phyloP scores from a whole-genome alignment of 169 alveolate genomes.

The Ichthyophthirius multifiliis region DNA sequence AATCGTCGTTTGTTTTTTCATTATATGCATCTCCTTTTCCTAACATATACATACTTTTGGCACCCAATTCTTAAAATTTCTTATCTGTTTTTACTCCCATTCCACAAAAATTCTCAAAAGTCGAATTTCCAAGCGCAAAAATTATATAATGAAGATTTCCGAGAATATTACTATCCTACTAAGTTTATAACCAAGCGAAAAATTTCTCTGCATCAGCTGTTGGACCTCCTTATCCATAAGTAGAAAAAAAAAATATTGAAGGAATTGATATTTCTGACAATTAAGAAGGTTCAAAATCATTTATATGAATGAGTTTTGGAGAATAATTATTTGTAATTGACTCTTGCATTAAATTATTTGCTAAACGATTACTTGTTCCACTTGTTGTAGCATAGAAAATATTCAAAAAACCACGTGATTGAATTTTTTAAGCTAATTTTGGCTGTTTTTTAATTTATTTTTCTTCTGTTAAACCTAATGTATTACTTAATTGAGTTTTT shows the following conservation, averaged over 20 bases:
- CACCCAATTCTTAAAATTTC: slow-evolving; percentile 20
- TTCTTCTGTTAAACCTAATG: no score
- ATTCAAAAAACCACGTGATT: slow-evolving; percentile 12
- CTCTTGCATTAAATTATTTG: slow-evolving; percentile 17
- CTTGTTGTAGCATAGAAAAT: slow-evolving; percentile 34
- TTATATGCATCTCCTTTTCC: slow-evolving; percentile 20
- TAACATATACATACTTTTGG: slow-evolving; percentile 12
- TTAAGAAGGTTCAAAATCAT: slow-evolving; percentile 20
- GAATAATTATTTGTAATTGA: slow-evolving; percentile 1
- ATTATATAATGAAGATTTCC: background rate
- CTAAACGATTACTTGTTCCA: slow-evolving; percentile 26
- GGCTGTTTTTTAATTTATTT: no score
- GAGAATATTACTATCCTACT: background rate
- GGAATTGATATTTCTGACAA: background rate
- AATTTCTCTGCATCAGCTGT: slow-evolving; percentile 30
- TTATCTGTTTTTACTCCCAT: slow-evolving; percentile 24
- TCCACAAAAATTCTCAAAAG: slow-evolving; percentile 34
- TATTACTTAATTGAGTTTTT: no score
- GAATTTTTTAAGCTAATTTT: no score
- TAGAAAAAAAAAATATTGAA: slow-evolving; percentile 19
- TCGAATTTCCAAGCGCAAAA: slow-evolving; percentile 32
- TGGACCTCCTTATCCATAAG: slow-evolving; percentile 38
- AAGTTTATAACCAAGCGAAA: slow-evolving; percentile 7
- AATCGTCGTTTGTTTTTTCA: background rate
- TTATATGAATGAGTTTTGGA: slow-evolving; percentile 22